Percentiles rank a stretch among this genome's conserved stretches.
These are phyloP conservation scores for Chrysanthemum seticuspe DNA, from an alignment of 129 eudicot species.

Conservation along the genomic window DNA sequence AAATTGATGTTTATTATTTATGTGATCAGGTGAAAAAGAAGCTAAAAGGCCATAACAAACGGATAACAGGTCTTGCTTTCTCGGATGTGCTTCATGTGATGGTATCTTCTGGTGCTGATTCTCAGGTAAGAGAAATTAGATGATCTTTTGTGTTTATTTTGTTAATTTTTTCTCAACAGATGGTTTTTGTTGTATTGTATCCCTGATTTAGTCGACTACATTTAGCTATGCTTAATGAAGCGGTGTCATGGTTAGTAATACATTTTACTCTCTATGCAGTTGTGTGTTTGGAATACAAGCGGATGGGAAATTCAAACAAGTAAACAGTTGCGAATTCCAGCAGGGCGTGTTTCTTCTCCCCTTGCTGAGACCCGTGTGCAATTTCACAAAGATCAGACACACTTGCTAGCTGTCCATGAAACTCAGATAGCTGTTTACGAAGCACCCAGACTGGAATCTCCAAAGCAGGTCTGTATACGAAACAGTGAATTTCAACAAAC, in stretches of 20 bases:
- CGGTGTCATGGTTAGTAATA: too few species aligned
- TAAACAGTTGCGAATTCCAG: constrained; percentile 36
- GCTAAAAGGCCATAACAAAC: constrained; percentile 79
- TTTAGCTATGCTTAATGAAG: too few species aligned
- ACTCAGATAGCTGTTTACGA: constrained; percentile 59
- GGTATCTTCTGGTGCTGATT: constrained; percentile 87
- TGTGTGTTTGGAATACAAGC: constrained; percentile 46
- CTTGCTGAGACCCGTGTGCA: constrained; percentile 39
- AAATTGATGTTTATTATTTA: constrained; percentile 5
- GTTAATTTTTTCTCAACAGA: neutral
- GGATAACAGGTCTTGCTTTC: constrained; percentile 83
- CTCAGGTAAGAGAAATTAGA: constrained; percentile 57
- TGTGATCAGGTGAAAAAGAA: constrained; percentile 61
- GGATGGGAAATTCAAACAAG: constrained; percentile 53
- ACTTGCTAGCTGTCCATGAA: constrained; percentile 52
- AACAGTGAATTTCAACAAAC: too few species aligned
- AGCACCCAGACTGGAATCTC: constrained; percentile 42
- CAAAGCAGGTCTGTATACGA: constrained; percentile 40
- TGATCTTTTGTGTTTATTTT: constrained; percentile 2
- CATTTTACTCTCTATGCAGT: constrained; percentile 25
- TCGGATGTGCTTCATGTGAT: constrained; percentile 73
- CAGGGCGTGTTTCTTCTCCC: constrained; percentile 38
- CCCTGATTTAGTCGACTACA: too few species aligned
- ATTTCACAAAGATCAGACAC: constrained; percentile 44
- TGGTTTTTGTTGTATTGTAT: neutral